Evolutionary conservation across 768 basidiomycete species (phyloP).

Genomic region (Mycena epipterygia): DNA sequence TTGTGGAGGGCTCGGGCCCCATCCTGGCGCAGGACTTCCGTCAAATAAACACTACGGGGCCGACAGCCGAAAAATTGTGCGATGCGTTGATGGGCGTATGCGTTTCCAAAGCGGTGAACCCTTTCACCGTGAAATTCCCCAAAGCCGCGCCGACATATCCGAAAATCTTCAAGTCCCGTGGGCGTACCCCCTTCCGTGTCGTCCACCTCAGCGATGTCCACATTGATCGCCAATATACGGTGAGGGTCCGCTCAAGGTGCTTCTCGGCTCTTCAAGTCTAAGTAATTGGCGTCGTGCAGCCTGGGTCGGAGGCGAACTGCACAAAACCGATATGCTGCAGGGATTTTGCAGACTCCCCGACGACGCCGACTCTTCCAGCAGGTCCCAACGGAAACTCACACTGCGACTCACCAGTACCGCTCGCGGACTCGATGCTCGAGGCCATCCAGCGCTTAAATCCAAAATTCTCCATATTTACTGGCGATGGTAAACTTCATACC

Average conservation of each 20-base stretch:
- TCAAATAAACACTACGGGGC: constrained; percentile 46
- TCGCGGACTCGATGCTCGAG: constrained; percentile 53
- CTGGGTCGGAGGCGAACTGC: constrained; percentile 48
- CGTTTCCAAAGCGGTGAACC: constrained; percentile 40
- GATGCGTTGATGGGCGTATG: constrained; percentile 55
- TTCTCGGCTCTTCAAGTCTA: background rate
- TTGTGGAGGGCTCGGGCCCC: constrained; percentile 48
- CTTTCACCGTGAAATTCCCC: constrained; percentile 46
- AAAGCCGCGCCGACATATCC: constrained; percentile 37
- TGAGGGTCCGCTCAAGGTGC: constrained; percentile 9
- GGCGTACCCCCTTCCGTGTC: constrained; percentile 46
- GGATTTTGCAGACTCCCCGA: constrained; percentile 40
- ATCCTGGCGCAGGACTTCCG: constrained; percentile 55
- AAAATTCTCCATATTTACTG: constrained; percentile 54
- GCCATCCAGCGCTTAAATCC: constrained; percentile 44
- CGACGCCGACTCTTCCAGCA: constrained; percentile 44
- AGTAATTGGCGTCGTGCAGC: background rate
- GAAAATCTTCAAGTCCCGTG: constrained; percentile 27
- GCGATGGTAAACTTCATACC: constrained; percentile 41
- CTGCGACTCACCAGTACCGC: constrained; percentile 51
- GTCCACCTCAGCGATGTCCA: constrained; percentile 57
- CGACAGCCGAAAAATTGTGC: constrained; percentile 53
- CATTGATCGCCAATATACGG: constrained; percentile 54
- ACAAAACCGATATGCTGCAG: constrained; percentile 55
- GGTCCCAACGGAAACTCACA: constrained; percentile 45